These are phyloP conservation scores for Emmonsiellopsis sp. DNA, from an alignment of 2,329 filamentous ascomycete genomes.

Conservation along the genomic window DNA sequence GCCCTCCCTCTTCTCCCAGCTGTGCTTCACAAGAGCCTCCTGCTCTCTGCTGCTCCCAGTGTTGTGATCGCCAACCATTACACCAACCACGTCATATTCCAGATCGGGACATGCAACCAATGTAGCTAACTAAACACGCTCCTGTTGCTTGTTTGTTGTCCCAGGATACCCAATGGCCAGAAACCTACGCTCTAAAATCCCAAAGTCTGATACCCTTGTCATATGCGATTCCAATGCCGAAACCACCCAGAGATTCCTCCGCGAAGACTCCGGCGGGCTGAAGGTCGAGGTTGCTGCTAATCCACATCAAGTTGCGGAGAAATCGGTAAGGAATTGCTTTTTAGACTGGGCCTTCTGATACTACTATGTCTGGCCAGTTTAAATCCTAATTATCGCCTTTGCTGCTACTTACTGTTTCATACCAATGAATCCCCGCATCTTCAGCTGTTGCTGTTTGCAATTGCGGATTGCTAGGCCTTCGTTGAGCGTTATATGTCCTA, in stretches of 20 bases:
- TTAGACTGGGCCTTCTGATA: constrained; percentile 8
- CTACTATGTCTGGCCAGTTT: constrained; percentile 1
- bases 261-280: constrained; percentile 40
- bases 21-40: background rate
- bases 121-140: constrained; percentile 8
- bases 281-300: constrained; percentile 48
- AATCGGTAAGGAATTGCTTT: constrained; percentile 47
- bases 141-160: background rate
- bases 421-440: background rate
- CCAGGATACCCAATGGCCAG: constrained; percentile 65
- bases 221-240: constrained; percentile 58
- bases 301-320: constrained; percentile 56
- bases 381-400: constrained; percentile 5
- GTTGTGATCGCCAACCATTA: background rate
- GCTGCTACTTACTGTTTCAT: background rate
- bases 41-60: background rate
- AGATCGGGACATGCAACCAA: constrained; percentile 8
- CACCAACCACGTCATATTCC: constrained; percentile 4
- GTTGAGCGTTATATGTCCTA: constrained; percentile 9
- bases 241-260: constrained; percentile 47
- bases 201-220: constrained; percentile 52
- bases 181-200: constrained; percentile 60
- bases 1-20: background rate
- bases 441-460: background rate
- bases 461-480: constrained; percentile 4